Evolutionary conservation across 768 basidiomycete genomes (phyloP).

Genomic region (Strobilomyces dryophilus): DNA sequence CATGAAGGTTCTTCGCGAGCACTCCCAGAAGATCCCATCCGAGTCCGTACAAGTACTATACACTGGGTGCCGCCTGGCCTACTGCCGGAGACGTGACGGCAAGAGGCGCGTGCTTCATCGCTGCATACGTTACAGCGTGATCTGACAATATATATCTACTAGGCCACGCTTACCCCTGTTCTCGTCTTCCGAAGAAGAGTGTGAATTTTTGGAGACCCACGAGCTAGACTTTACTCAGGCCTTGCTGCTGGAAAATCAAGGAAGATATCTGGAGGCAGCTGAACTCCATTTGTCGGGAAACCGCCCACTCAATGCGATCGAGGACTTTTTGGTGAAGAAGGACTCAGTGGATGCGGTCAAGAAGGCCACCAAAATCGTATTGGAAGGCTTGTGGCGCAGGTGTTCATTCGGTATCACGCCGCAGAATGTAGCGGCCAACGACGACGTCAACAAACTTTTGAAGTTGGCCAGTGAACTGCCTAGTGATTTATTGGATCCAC

Average conservation of each 20-base stretch:
- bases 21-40: slow-evolving; percentile 30
- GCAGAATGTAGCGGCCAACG: neutral
- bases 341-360: slow-evolving; percentile 23
- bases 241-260: slow-evolving; percentile 20
- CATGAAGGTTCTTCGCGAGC: slow-evolving; percentile 37
- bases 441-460: slow-evolving; percentile 20
- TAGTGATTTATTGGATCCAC: slow-evolving; percentile 1
- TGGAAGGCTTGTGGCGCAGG: slow-evolving; percentile 43
- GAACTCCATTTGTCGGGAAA: slow-evolving; percentile 47
- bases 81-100: slow-evolving; percentile 31
- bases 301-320: slow-evolving; percentile 43
- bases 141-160: neutral
- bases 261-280: slow-evolving; percentile 46
- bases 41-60: slow-evolving; percentile 34
- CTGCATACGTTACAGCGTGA: neutral
- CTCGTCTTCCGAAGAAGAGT: slow-evolving; percentile 41
- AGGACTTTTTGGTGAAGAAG: slow-evolving; percentile 37
- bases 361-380: slow-evolving; percentile 36
- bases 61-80: slow-evolving; percentile 44
- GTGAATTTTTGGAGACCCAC: too few species aligned
- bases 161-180: slow-evolving; percentile 53
- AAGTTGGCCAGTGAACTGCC: slow-evolving; percentile 18
- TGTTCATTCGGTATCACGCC: slow-evolving; percentile 37
- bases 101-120: slow-evolving; percentile 14
- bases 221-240: too few species aligned